Base-by-base conservation (phyloP, 805 yeast genomes). In the Myxozyma udenii region DNA sequence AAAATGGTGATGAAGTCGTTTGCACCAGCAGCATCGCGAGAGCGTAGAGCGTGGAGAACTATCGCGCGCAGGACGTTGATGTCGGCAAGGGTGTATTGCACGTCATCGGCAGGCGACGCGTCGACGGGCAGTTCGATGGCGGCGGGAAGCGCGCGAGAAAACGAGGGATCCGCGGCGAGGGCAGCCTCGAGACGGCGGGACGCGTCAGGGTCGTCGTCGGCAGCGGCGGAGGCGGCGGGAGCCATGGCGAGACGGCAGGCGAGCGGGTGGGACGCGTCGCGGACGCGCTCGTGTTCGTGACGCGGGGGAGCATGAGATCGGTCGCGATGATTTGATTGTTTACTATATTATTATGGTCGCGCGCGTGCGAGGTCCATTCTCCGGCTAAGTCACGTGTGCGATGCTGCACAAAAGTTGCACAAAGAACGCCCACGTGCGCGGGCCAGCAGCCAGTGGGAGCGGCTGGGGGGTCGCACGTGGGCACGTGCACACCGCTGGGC, bases 61-160 rank as follows among this genome's bases (percentile, higher is more conserved):
- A 55, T 53, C 24, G 55, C 25, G n/a, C 57, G 40, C 32, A 55
- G 41, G 47, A 55, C 41, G n/a, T 55, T 48, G 35, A 55, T 44
- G 26, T 55, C 60, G 48, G 33, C 33, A 14, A 28, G 33, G 14
- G 33, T 28, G 33, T 28, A 28, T 28, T 28, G 33, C 9, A 35
- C 48, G 23, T 19, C 46, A 21, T 16, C n/a, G 24, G 44, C 50
- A 14, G 48, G 50, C 11, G 53, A 45, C 7, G 47, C 49, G 30
- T 53, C 58, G 28, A 39, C 26, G 23, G 33, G 44, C 41, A 44
- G 46, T 26, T 24, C 35, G 38, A 44, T 12, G 41, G 43, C 36
- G 38, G 43, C 51, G 16, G 55, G 55, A 42, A 51, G 16, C 30
- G 33, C 53, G 39, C 53, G 49, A 4, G 52, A 30, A 48, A 39